Conservation (phyloP, 2,329 filamentous ascomycete species). For the Pseudogymnoascus sp. region DNA sequence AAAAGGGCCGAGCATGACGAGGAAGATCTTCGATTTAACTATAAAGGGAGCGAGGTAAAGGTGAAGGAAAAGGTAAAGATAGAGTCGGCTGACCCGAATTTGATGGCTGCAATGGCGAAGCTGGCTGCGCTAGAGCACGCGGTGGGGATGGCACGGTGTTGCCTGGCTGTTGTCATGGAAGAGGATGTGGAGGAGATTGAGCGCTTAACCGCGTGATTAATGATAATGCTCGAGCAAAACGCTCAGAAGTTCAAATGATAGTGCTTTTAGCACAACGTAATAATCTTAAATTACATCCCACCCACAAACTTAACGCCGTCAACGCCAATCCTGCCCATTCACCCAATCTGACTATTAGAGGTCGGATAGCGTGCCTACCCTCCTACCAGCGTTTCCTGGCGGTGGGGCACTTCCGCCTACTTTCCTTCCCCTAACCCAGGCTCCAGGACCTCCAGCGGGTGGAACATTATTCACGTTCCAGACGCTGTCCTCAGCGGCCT, state of each 20-base stretch:
- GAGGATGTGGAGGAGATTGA: constrained; percentile 33
- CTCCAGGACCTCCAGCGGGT: neutral
- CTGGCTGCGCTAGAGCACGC: constrained; percentile 68
- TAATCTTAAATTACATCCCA: constrained; percentile 1
- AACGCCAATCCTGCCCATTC: neutral
- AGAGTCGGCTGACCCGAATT: constrained; percentile 71
- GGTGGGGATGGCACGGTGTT: constrained; percentile 59
- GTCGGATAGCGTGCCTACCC: neutral
- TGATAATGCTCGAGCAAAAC: constrained; percentile 1
- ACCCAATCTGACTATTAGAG: neutral
- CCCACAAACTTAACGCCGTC: neutral
- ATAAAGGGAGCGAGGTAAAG: constrained; percentile 57
- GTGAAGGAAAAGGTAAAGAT: constrained; percentile 86
- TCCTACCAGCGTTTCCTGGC: neutral
- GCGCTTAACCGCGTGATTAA: constrained; percentile 1
- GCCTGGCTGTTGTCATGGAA: constrained; percentile 71
- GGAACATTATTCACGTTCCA: neutral
- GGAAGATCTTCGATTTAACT: constrained; percentile 67
- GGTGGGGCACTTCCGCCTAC: neutral
- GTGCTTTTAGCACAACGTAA: neutral
- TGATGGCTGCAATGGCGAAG: constrained; percentile 79
- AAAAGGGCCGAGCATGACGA: constrained; percentile 68
- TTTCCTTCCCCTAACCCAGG: constrained; percentile 4
- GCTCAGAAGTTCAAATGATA: neutral
- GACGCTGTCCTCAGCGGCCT: constrained; percentile 42